phyloP scores from a whole-genome alignment of 306 rosid species.

The Fagus sylvatica region DNA sequence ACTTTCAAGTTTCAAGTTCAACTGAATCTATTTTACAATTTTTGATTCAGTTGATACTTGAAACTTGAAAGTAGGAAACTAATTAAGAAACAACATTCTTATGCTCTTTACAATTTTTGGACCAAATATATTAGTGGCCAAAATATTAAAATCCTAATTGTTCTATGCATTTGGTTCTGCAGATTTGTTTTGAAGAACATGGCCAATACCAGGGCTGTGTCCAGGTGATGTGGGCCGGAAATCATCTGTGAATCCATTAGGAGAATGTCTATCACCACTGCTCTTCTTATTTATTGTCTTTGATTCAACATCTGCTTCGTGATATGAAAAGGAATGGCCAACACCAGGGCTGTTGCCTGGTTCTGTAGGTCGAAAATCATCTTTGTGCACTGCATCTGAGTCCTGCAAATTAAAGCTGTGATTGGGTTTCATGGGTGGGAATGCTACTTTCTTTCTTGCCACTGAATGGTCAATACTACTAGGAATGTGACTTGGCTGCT shows the following conservation, averaged over 20 bases:
- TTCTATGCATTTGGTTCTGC: constrained; percentile 17
- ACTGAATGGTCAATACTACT: neutral
- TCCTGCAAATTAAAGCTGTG: neutral
- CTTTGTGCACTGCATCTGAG: neutral
- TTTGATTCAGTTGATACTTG: too few species aligned
- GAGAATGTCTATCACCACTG: constrained; percentile 9
- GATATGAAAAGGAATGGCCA: constrained; percentile 10
- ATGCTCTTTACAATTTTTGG: too few species aligned
- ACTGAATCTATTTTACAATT: too few species aligned
- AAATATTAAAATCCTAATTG: neutral
- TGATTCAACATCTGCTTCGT: neutral
- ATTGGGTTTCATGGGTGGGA: neutral
- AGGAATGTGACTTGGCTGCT: neutral
- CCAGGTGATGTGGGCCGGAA: constrained; percentile 43
- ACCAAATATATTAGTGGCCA: neutral
- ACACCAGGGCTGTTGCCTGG: constrained; percentile 44
- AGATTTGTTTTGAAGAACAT: constrained; percentile 24
- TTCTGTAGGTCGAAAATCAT: constrained; percentile 48
- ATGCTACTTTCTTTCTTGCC: neutral
- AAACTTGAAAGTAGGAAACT: too few species aligned
- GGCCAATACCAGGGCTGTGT: constrained; percentile 48
- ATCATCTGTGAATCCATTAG: constrained; percentile 13
- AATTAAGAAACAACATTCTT: too few species aligned
- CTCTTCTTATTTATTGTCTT: constrained; percentile 13
- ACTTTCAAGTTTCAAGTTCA: too few species aligned